Evolutionary conservation across 805 yeast species (phyloP), one percentile per base, ranked within the genome.

Genomic region (Kazachstania psychrophila): DNA sequence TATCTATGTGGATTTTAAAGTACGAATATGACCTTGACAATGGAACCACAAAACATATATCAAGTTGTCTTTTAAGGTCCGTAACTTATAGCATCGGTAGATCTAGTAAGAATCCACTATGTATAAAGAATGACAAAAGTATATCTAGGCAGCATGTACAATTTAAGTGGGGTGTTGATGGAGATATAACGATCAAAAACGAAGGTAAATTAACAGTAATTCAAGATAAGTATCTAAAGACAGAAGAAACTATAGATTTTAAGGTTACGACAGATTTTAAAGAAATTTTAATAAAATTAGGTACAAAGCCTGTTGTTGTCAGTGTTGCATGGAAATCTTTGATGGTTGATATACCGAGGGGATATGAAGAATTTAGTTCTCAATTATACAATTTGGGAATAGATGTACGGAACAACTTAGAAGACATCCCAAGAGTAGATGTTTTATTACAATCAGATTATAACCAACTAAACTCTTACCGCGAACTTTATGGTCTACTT

Each of bases 111-210:
- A 49, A 49, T 40, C 39, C 41, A 10, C 41, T 56, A 18, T 34
- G 33, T 13, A 48, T 56, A n/a, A 54, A 54, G 27, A 52, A 54
- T 36, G 61, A 58, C 31, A 58, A 56, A 30, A 56, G 61, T 33
- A 53, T 58, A 31, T 58, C 62, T 2, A 45, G 62, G 19, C 43
- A 54, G 19, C 62, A 58, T 35, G 32, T 58, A 5, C 34, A 36
- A 12, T 19, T 55, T 2, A 27, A 31, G 22, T 52, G 57, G 54
- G 40, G 39, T 14, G 7, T 9, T 4, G 26, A 34, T 17, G 34
- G 27, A 12, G 38, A 39, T 4, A 2, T 36, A 10, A 18, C 11
- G n/a, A 33, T 50, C 12, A 28, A 33, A 2, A 56, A 54, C 35
- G 38, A 33, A n/a, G 61, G 62, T 4, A 55, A 56, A 38, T 32